A percentile compares a stretch with the other conserved stretches of the same genome.
Conservation (phyloP, 768 basidiomycete species). For the Naganishia antarctica region DNA sequence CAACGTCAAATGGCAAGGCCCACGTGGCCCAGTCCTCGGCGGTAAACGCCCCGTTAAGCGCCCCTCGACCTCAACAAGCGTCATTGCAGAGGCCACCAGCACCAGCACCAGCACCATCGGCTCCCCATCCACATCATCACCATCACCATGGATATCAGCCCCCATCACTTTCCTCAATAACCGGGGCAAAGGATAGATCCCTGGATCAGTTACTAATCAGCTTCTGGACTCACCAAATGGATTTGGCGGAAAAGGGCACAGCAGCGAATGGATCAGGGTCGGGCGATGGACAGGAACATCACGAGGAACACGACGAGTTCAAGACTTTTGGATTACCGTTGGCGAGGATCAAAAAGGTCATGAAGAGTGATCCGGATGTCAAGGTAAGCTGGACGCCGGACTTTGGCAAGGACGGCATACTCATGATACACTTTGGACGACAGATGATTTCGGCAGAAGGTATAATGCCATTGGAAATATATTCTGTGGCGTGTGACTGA, state of each 20-base stretch:
- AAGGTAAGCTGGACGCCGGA: conserved; percentile 59
- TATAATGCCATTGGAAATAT: conserved; percentile 47
- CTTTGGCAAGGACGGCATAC: background rate
- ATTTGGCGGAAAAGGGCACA: conserved; percentile 68
- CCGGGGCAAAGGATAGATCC: conserved; percentile 45
- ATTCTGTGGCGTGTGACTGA: background rate
- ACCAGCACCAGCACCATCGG: background rate
- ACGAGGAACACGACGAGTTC: conserved; percentile 29
- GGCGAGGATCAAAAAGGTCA: conserved; percentile 96
- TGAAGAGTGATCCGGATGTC: conserved; percentile 80
- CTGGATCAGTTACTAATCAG: conserved; percentile 75
- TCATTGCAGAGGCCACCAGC: too few relatives aligned
- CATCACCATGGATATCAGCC: conserved; percentile 18
- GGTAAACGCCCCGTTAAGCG: background rate
- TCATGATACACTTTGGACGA: background rate
- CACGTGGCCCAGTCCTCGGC: background rate
- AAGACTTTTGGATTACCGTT: conserved; percentile 64
- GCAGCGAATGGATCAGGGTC: background rate
- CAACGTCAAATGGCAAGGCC: background rate
- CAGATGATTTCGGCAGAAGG: conserved; percentile 99
- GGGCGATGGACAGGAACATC: background rate
- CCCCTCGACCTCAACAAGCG: background rate
- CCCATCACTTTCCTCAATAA: conserved; percentile 8
- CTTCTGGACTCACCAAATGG: conserved; percentile 87
- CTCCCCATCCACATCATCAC: background rate